phyloP scores from a whole-genome alignment of 2,329 filamentous ascomycete species.

The Bretziella fagacearum region DNA sequence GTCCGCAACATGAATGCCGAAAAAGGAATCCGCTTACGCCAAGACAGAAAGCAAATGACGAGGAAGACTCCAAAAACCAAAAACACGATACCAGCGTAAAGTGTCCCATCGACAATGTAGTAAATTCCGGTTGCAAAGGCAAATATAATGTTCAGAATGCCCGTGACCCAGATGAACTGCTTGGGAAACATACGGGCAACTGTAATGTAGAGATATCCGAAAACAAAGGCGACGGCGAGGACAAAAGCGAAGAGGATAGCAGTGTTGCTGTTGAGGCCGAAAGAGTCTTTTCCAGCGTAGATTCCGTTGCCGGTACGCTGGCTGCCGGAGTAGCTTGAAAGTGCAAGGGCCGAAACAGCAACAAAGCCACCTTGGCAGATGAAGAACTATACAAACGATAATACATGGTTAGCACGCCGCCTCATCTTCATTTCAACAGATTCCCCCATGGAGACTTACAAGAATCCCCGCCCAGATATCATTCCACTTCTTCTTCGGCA shows the following conservation, averaged over 20 bases:
- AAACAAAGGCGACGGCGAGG: constrained; percentile 56
- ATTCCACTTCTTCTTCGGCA: constrained; percentile 74
- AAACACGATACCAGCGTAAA: constrained; percentile 74
- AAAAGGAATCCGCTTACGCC: constrained; percentile 83
- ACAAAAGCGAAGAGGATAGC: constrained; percentile 71
- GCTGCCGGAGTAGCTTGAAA: constrained; percentile 60
- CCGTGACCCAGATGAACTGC: constrained; percentile 82
- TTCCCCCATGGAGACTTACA: constrained; percentile 27
- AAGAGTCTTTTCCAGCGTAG: constrained; percentile 49
- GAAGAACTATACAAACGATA: constrained; percentile 44
- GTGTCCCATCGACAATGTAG: constrained; percentile 63
- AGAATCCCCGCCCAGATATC: constrained; percentile 79
- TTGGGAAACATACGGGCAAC: constrained; percentile 65
- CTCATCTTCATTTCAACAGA: not conserved
- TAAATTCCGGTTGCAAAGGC: constrained; percentile 76
- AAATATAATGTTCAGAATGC: constrained; percentile 70
- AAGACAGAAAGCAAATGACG: constrained; percentile 68
- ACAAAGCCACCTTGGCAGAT: constrained; percentile 55
- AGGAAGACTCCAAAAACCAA: constrained; percentile 66
- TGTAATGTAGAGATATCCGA: constrained; percentile 65
- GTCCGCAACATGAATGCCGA: constrained; percentile 79
- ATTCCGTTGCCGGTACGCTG: constrained; percentile 66
- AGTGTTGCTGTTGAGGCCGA: constrained; percentile 62
- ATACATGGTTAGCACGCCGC: not conserved
- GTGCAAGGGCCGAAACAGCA: constrained; percentile 56